Evolutionary conservation across 345 rosid species (phyloP), one percentile per base, ranked within the genome.

Genomic region (Boechera divaricarpa): DNA sequence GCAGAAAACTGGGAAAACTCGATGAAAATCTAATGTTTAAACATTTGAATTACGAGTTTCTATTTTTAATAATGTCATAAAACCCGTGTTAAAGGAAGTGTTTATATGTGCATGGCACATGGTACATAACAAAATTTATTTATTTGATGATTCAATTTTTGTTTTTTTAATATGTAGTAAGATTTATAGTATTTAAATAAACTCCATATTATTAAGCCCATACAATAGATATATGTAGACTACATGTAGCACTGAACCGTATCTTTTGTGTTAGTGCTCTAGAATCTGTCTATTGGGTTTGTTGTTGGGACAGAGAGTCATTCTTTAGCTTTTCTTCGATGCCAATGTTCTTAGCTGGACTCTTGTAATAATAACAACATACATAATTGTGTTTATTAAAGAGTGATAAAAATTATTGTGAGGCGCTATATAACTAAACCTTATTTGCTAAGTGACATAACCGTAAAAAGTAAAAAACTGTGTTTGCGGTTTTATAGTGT

Each of bases 221-320:
- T 48, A 49, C 26, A 41, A 47, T 28, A 67, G 35, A 41, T 49
- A 24, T 9, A 4, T 39, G 9, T 1, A 39, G 55, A 26, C 67
- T 48, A 63, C 67, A 56, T 64, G 62, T 36, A 65, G 45, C 67
- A 71, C 32, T 49, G 72, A 53, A 64, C 67, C 62, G 68, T 64
- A 48, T 71, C 67, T 71, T 64, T 69, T 7, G 58, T 48, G 70
- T 48, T 48, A 63, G 47, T 77, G 72, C 62, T 57, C 11, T 71
- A 52, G 81, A 77, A 77, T 77, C 73, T 71, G 81, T 39, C 81
- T 48, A 64, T 57, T 71, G 81, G 77, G 81, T 57, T 36, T 48
- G 63, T 48, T 65, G 67, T 71, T 77, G 73, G 72, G 81, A 58
- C 81, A 71, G 26, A 45, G 64, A 35, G 47, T 18, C 54, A 29